Base-by-base conservation (phyloP, 306 rosid genomes). In the Nissolia schottii region DNA sequence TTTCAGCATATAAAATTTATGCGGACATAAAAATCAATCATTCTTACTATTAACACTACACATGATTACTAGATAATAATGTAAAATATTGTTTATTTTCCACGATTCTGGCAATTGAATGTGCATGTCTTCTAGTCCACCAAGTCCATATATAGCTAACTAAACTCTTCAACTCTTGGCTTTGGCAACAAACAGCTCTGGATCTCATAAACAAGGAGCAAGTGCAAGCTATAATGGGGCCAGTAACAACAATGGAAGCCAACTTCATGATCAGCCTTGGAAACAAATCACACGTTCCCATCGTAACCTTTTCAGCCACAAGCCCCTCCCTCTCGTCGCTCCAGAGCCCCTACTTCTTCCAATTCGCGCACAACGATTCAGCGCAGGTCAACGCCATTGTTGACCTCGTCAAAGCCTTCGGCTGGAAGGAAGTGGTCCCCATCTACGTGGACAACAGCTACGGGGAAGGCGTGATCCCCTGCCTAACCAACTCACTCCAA, bases 161-260 rank as follows among this genome's bases (percentile, higher is more conserved):
- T 43, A 6, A 7, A 13, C 14, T 31, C 12, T 18, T 64, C 38
- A 64, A n/a, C 3, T 6, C 48, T 14, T 19, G 16, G 9, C 15
- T 67, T 54, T 62, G 32, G n/a, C 13, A 12, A 13, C 3, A 12
- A 58, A 74, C 67, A 89, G 88, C 80, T 18, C 2, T 54, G 4
- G 88, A 86, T 51, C 80, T 84, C 1, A 84, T 89, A 66, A 43
- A 82, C n/a, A 79, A 81, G n/a, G 82, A 46, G 9, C 1, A 83
- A 67, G 88, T 89, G 4, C 11, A 81, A 64, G 89, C 86, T 6
- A 84, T 86, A 19, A 11, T 89, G 4, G 96, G 96, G 6, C 90
- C 87, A 14, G 7, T 2, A 29, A 77, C 78, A 24, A 79, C 96
- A 6, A 84, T 66, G 82, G 70, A 89, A 16, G 68, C 96, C 5